Conservation (phyloP, 768 basidiomycete genomes). For the Paxillus rubicundulus region DNA sequence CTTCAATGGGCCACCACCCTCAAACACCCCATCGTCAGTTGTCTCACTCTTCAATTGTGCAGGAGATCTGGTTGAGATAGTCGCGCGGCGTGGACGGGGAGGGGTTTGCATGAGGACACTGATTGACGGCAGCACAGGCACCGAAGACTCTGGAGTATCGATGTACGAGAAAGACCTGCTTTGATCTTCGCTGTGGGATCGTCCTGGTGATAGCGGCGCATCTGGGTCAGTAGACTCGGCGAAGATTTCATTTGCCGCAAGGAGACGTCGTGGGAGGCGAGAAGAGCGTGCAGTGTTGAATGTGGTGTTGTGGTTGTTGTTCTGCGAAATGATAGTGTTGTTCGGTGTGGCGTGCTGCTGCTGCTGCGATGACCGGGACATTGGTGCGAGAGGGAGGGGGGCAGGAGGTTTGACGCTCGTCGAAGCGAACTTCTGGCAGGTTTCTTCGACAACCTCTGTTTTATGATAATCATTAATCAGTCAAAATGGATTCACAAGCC, state of each 20-base stretch:
- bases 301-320: conserved; percentile 7
- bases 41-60: conserved; percentile 32
- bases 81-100: conserved; percentile 49
- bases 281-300: conserved; percentile 26
- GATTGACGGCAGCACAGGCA: conserved; percentile 18
- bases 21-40: conserved; percentile 31
- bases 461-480: conserved; percentile 9
- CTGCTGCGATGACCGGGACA: conserved; percentile 49
- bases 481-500: not conserved
- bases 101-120: conserved; percentile 32
- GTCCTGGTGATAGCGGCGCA: conserved; percentile 22
- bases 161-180: conserved; percentile 24
- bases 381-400: conserved; percentile 60
- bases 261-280: conserved; percentile 59
- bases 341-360: conserved; percentile 26
- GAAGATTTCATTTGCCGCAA: conserved; percentile 73
- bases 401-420: conserved; percentile 48
- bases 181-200: conserved; percentile 9
- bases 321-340: conserved; percentile 24
- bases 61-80: conserved; percentile 66
- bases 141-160: conserved; percentile 18
- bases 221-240: conserved; percentile 28
- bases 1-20: conserved; percentile 54
- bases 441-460: conserved; percentile 78
- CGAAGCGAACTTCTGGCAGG: conserved; percentile 69